Base-by-base conservation (phyloP, 495 filamentous ascomycete species). In the Penicillium samsonianum region DNA sequence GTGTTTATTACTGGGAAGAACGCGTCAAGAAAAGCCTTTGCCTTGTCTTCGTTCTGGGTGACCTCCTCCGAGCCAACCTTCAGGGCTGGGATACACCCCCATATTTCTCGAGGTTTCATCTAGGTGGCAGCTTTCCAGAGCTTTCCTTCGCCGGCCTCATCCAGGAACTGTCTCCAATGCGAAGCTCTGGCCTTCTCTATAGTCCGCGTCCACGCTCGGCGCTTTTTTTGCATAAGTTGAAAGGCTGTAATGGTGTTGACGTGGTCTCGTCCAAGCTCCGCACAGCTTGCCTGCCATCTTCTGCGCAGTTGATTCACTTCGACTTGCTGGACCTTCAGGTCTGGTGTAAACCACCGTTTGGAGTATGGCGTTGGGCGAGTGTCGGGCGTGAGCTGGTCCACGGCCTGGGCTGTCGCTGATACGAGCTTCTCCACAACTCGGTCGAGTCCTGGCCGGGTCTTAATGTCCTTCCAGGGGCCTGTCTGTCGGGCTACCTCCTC, bases 1-100 rank as follows among this genome's bases (percentile, higher is more conserved):
- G 35, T 41, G 35, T 57, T 52, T 51, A 68, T 70, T 22, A 22
- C 50, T 1, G 63, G 65, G 42, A 70, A 72, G 61, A 72, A 72
- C 0, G 63, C 10, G 14, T 69, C 62, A 1, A 70, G 7, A 23
- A 72, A 68, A 0, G 56, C 58, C 16, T 55, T 14, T 3, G 58
- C 59, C 52, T 72, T 72, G 1, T 65, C 61, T 42, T 64, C 19
- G 28, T 72, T 72, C 0, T 62, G 35, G 1, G 41, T 53, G 0
- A 61, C 2, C n/a, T 68, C 65, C 0, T 53, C 6, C 5, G 37
- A 20, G 10, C 44, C 56, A 2, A 53, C 55, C n/a, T 45, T 12
- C 6, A 16, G 62, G 62, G 25, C 60, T 1, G 6, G 38, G 6
- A 41, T 20, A 5, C 6, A 47, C 0, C 8, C 38, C 38, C 4